Base-by-base conservation (phyloP, 148 eudicot species). In the Heliamphora exappendiculata region DNA sequence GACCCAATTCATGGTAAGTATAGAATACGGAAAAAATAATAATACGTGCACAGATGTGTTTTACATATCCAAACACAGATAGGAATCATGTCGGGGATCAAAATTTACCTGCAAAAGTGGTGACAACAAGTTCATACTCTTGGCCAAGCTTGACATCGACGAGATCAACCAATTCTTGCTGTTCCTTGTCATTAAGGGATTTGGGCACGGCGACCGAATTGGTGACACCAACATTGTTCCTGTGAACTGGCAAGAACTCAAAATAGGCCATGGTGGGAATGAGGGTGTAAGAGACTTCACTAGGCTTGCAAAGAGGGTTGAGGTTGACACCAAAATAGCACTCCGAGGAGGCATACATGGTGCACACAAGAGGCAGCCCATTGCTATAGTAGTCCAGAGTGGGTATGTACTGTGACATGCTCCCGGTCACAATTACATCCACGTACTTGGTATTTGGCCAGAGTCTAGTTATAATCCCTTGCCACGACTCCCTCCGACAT, bases 361-460 rank as follows among this genome's bases (percentile, higher is more conserved):
- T 90, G 72, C 91, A 91, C 42, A 91, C 97, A 22, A 90, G 78
- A 20, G 97, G 97, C 14, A 91, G 63, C 28, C 94, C 92, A 76
- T 91, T 89, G 72, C 91, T 86, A 72, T 88, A 90, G 71, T 87
- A 83, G 68, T 91, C 90, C 22, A 90, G 88, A 1, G 85, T 90
- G n/a, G 94, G 92, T 9, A 89, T 89, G 34, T 89, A 91, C 74
- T 91, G 97, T 71, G 94, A 86, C 97, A 91, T 91, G 33, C 94
- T 83, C 53, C 97, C 97, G 33, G 97, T 91, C 9, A 90, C 94
- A 44, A 91, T 91, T 26, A 91, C 97, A 73, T 91, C 97, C 67
- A 91, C 84, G 75, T 90, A 90, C 73, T 88, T 91, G 8, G 93
- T 90, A 74, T 91, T 91, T 8, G 97, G 93, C 97, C 97, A 91